Evolutionary conservation across 2,329 filamentous ascomycete species (phyloP), one percentile per base, ranked within the genome.

Genomic region (Daldinia sp.): DNA sequence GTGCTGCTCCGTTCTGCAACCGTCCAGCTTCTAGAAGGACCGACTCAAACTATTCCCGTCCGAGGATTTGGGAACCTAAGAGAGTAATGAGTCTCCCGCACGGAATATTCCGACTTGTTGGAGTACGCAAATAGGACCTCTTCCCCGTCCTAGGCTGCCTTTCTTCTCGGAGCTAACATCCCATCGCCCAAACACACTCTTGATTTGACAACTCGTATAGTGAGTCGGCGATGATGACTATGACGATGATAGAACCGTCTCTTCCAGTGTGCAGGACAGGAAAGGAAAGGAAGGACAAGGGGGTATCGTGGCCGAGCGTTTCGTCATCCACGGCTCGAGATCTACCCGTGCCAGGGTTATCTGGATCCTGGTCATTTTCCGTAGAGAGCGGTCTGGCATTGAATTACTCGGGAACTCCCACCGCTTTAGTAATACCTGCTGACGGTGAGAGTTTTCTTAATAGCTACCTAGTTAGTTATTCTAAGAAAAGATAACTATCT

Each of bases 281-380:
- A 61, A 64, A 51, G 23, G 43, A 61, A 64, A 51, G 23, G 54
- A 43, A 50, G 47, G 55, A 57, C 64, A 67, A 59, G 64, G 64
- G 64, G 61, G 61, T 61, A 64, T 64, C 64, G 64, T 64, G 64
- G 61, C 61, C 56, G 60, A 59, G 60, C 48, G 67, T 69, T 69
- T 69, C 67, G 67, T 69, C 67, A 69, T 61, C 57, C 59, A 69
- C 67, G 67, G 67, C 61, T 69, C 27, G 56, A 65, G 64, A 69
- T 69, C 59, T 69, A 61, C 64, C 67, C 67, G 67, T 58, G 57
- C 56, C 34, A 65, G 64, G 64, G 34, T 61, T 54, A 58, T 48
- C 49, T 51, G 13, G 45, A 58, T 45, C 57, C 58, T n/a, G 32
- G 61, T 54, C 56, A 61, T 52, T 50, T 27, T 58, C 51, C 49